Conservation (phyloP, 2,329 filamentous ascomycete species). For the Remersonia thermophila region DNA sequence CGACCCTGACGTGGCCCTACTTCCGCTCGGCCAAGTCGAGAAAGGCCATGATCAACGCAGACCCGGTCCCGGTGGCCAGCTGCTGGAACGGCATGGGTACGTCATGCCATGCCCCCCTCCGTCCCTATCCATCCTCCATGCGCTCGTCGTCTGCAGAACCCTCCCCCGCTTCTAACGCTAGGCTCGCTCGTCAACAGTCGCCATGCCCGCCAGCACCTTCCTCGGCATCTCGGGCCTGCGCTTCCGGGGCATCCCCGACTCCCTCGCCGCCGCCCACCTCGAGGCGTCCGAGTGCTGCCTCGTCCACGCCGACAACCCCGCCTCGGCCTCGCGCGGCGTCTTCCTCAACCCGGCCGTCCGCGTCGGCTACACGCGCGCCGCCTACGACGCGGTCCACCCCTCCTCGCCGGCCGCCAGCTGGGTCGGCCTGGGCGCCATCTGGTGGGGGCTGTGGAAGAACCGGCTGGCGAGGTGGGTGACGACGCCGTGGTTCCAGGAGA, state of each 20-base stretch:
- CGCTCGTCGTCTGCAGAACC: not conserved
- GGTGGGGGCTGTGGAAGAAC: slow-evolving; percentile 45
- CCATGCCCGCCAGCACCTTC: slow-evolving; percentile 16
- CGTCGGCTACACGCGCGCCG: slow-evolving; percentile 47
- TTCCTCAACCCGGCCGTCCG: slow-evolving; percentile 58
- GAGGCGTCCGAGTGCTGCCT: slow-evolving; percentile 74
- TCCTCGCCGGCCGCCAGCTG: slow-evolving; percentile 26
- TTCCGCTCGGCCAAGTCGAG: slow-evolving; percentile 34
- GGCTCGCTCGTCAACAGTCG: slow-evolving; percentile 19
- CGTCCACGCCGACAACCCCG: slow-evolving; percentile 58
- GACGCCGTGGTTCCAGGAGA: slow-evolving; percentile 19
- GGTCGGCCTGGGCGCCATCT: slow-evolving; percentile 36
- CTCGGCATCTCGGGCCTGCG: slow-evolving; percentile 25
- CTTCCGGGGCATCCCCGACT: slow-evolving; percentile 53
- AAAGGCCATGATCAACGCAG: slow-evolving; percentile 34
- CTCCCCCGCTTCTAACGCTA: slow-evolving; percentile 24
- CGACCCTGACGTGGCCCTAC: slow-evolving; percentile 46
- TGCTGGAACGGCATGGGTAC: slow-evolving; percentile 56
- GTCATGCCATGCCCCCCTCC: slow-evolving; percentile 30
- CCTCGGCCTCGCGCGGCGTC: slow-evolving; percentile 39
- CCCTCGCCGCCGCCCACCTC: slow-evolving; percentile 48
- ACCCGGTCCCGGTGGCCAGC: slow-evolving; percentile 46
- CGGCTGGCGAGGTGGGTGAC: slow-evolving; percentile 28
- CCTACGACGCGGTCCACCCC: slow-evolving; percentile 37
- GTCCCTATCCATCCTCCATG: slow-evolving; percentile 22